These are phyloP conservation scores for Zymoseptoria passerinii DNA, from an alignment of 2,329 filamentous ascomycete species.

Conservation along the genomic window DNA sequence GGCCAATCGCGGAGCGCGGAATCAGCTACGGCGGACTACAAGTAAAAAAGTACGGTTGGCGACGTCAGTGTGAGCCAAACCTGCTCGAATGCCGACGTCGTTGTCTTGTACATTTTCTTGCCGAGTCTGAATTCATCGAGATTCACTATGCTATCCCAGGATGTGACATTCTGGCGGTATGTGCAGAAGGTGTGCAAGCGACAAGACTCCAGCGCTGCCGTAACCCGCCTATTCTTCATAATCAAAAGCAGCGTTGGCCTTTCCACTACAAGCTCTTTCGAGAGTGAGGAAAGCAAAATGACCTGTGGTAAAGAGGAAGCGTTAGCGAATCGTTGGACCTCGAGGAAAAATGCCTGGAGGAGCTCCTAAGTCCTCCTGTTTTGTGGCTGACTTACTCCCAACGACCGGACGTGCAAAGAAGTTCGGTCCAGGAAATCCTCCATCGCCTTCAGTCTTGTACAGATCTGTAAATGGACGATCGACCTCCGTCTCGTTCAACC, in stretches of 20 bases:
- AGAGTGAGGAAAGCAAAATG: conserved; percentile 82
- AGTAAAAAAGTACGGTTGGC: too few species aligned
- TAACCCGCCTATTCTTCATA: conserved; percentile 5
- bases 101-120: too few species aligned
- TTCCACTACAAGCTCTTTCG: conserved; percentile 57
- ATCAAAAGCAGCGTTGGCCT: conserved; percentile 11
- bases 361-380: background rate
- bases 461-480: conserved; percentile 73
- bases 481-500: conserved; percentile 74
- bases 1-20: too few species aligned
- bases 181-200: too few species aligned
- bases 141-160: too few species aligned
- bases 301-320: background rate
- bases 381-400: conserved; percentile 44
- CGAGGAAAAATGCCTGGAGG: background rate
- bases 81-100: too few species aligned
- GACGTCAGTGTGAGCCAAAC: too few species aligned
- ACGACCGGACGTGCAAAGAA: conserved; percentile 81
- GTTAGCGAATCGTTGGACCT: background rate
- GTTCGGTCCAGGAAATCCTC: conserved; percentile 62
- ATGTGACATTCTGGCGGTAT: too few species aligned
- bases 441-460: conserved; percentile 70
- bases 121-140: too few species aligned
- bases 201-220: too few species aligned
- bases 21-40: too few species aligned